Evolutionary conservation across 768 basidiomycete species (phyloP).

Genomic region (Neoboletus subvelutipes): DNA sequence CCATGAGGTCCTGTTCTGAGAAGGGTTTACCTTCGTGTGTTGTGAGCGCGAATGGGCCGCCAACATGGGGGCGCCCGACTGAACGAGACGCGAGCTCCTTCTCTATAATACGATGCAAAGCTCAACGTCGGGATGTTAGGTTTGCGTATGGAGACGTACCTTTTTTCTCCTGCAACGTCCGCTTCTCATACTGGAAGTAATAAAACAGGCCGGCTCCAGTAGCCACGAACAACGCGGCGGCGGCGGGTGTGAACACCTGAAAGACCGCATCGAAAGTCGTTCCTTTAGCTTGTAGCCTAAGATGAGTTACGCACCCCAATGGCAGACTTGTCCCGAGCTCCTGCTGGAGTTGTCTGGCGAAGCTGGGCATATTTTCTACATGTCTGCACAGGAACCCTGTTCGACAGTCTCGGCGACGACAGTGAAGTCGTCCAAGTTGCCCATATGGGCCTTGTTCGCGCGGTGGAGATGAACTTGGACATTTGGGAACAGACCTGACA

Average conservation of each 20-base stretch:
- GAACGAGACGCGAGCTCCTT: conserved; percentile 71
- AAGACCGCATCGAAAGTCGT: neutral
- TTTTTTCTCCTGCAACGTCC: conserved; percentile 68
- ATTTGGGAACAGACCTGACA: conserved; percentile 12
- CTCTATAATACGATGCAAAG: conserved; percentile 41
- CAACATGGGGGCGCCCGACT: conserved; percentile 84
- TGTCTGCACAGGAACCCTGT: neutral
- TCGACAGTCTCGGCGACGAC: neutral
- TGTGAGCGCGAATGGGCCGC: conserved; percentile 83
- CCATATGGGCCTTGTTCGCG: conserved; percentile 20
- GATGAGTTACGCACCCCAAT: conserved; percentile 31
- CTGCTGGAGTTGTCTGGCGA: conserved; percentile 22
- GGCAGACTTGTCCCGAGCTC: conserved; percentile 34
- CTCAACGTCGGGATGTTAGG: neutral
- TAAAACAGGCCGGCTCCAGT: conserved; percentile 80
- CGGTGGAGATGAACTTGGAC: conserved; percentile 23
- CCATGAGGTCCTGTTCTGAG: conserved; percentile 79
- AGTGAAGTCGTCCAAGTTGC: conserved; percentile 4
- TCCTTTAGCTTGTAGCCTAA: neutral
- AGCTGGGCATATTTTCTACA: conserved; percentile 18
- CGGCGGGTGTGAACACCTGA: conserved; percentile 89
- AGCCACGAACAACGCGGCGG: conserved; percentile 80
- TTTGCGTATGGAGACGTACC: conserved; percentile 44
- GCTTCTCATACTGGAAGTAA: conserved; percentile 90
- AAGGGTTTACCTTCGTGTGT: conserved; percentile 67